Conservation (phyloP, 441 rosid genomes). For the Breynia disticha region DNA sequence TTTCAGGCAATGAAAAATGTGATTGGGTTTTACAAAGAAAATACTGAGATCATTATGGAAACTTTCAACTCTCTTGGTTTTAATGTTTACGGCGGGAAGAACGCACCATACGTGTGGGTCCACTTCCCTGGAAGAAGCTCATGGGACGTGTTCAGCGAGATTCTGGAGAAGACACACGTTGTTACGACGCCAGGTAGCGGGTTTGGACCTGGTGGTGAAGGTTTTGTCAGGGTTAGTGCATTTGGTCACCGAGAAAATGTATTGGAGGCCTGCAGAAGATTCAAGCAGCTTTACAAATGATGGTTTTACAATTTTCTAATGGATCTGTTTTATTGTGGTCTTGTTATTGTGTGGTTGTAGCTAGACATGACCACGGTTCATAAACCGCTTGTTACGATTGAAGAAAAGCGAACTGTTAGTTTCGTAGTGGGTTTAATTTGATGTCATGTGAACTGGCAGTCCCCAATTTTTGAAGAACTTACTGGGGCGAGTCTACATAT, state of each 20-base stretch:
- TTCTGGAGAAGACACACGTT: slow-evolving; percentile 85
- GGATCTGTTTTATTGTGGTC: not conserved
- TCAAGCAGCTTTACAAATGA: slow-evolving; percentile 90
- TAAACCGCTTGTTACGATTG: no score
- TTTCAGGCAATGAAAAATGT: slow-evolving; percentile 77
- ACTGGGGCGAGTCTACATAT: no score
- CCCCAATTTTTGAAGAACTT: no score
- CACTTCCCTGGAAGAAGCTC: slow-evolving; percentile 93
- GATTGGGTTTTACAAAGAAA: slow-evolving; percentile 89
- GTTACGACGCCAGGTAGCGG: slow-evolving; percentile 97
- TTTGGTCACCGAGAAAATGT: slow-evolving; percentile 88
- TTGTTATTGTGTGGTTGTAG: not conserved
- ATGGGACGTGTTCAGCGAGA: slow-evolving; percentile 92
- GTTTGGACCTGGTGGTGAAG: slow-evolving; percentile 96
- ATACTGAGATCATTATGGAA: slow-evolving; percentile 63
- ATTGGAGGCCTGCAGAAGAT: slow-evolving; percentile 90
- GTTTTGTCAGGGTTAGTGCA: slow-evolving; percentile 83
- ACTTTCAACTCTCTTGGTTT: slow-evolving; percentile 81
- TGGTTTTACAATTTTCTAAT: not conserved
- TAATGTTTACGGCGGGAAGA: slow-evolving; percentile 69
- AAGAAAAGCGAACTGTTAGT: no score
- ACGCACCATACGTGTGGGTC: slow-evolving; percentile 94
- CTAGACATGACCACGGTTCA: no score
- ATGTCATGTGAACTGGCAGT: no score
- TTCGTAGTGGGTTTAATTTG: no score